These are phyloP conservation scores for Limtongia smithiae DNA, from an alignment of 805 yeast genomes.

Conservation along the genomic window DNA sequence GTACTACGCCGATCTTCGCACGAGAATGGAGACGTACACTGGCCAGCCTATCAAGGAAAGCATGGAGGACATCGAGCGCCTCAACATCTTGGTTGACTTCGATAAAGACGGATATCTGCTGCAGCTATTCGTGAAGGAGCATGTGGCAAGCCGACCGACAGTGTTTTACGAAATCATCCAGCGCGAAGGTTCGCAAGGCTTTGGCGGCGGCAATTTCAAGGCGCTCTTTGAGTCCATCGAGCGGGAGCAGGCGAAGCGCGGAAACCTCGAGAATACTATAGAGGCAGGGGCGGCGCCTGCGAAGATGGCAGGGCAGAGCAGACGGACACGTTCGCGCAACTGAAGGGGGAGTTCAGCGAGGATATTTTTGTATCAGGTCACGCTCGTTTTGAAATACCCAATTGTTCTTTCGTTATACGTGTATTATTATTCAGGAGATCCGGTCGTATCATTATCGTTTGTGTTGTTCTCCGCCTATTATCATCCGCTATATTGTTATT, in stretches of 20 bases:
- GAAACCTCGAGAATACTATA: conserved; percentile 46
- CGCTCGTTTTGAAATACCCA: too few relatives aligned
- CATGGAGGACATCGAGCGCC: conserved; percentile 46
- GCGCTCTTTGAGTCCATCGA: conserved; percentile 79
- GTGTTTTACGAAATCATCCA: conserved; percentile 79
- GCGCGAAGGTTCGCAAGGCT: conserved; percentile 74
- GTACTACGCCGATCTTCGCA: conserved; percentile 54
- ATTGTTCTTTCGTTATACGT: too few relatives aligned
- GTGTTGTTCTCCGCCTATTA: too few relatives aligned
- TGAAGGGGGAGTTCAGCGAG: too few relatives aligned
- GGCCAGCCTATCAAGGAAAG: conserved; percentile 49
- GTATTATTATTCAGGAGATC: too few relatives aligned
- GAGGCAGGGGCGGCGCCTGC: too few relatives aligned
- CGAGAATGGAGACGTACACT: conserved; percentile 43
- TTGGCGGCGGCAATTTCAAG: conserved; percentile 85
- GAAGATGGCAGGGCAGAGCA: too few relatives aligned
- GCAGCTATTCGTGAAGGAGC: conserved; percentile 65
- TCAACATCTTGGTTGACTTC: conserved; percentile 64
- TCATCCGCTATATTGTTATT: too few relatives aligned
- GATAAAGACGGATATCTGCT: conserved; percentile 62
- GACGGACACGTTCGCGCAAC: too few relatives aligned
- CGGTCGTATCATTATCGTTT: too few relatives aligned
- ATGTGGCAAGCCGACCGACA: conserved; percentile 58
- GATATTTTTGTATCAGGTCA: too few relatives aligned
- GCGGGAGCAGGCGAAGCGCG: conserved; percentile 67